These are phyloP conservation scores for Emmonsia crescens DNA, from an alignment of 2,329 filamentous ascomycete species.

Conservation along the genomic window DNA sequence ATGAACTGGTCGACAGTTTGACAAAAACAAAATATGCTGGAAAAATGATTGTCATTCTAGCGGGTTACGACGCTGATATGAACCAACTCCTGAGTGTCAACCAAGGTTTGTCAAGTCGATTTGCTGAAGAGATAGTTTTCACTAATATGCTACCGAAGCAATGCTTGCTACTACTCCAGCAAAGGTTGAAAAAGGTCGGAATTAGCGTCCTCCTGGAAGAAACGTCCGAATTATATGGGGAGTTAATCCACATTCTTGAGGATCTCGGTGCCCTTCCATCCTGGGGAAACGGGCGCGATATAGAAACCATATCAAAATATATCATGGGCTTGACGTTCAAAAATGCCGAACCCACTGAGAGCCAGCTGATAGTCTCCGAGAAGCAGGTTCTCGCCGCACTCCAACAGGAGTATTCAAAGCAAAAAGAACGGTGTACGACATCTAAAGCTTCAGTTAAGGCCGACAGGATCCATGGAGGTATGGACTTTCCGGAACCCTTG, in stretches of 20 bases:
- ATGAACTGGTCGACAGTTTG: constrained; percentile 43
- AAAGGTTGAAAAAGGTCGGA: constrained; percentile 23
- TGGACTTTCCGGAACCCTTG: neutral
- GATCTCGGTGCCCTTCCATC: constrained; percentile 34
- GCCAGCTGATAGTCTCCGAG: constrained; percentile 13
- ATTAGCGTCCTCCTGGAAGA: neutral
- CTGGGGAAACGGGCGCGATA: constrained; percentile 56
- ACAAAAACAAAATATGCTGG: constrained; percentile 47
- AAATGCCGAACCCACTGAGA: constrained; percentile 10
- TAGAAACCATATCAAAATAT: constrained; percentile 42
- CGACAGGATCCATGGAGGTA: neutral
- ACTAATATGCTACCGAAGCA: constrained; percentile 31
- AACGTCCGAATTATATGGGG: constrained; percentile 6
- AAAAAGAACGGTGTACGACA: neutral
- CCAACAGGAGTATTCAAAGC: neutral
- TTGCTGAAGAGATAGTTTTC: constrained; percentile 53
- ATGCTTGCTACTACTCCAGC: constrained; percentile 38
- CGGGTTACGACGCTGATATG: constrained; percentile 58
- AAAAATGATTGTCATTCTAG: constrained; percentile 56
- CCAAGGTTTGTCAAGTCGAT: constrained; percentile 53
- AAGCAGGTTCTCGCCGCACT: constrained; percentile 9
- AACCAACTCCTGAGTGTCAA: constrained; percentile 52
- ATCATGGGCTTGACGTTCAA: constrained; percentile 34
- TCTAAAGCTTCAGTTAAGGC: neutral
- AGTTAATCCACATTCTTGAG: constrained; percentile 27